Conservation (phyloP, 2,329 filamentous ascomycete species). For the Aspergillus aculeatus region DNA sequence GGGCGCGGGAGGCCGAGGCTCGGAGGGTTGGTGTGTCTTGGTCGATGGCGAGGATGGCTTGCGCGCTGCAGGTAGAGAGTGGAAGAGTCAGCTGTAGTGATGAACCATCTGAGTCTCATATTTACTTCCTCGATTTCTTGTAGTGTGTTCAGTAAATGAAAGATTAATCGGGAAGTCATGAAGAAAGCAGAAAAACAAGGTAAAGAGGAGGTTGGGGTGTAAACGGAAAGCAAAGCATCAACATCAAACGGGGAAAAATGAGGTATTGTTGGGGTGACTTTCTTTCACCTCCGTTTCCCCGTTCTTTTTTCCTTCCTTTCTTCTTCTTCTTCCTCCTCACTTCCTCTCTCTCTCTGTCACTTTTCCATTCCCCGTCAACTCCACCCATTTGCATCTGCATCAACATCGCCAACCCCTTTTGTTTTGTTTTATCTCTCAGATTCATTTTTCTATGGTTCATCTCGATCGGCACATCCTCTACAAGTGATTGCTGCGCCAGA, state of each 20-base stretch:
- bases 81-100: slow-evolving; percentile 42
- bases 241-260: no score
- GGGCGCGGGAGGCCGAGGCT: slow-evolving; percentile 63
- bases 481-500: slow-evolving; percentile 3
- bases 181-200: background rate
- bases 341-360: slow-evolving; percentile 2
- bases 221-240: no score
- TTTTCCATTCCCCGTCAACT: background rate
- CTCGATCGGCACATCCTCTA: background rate
- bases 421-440: background rate
- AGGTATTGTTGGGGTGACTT: background rate
- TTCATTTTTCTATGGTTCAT: background rate
- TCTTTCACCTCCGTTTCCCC: background rate
- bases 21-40: slow-evolving; percentile 82
- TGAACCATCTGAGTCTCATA: no score
- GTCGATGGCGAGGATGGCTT: slow-evolving; percentile 70
- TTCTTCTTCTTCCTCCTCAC: slow-evolving; percentile 2
- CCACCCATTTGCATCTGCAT: background rate
- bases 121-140: no score
- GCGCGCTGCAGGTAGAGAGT: slow-evolving; percentile 57
- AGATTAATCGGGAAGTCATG: no score
- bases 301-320: background rate
- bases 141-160: no score
- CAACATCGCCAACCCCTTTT: background rate
- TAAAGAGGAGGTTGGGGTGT: background rate